Conservation (phyloP, 441 rosid species). For the Omphalea diandra region DNA sequence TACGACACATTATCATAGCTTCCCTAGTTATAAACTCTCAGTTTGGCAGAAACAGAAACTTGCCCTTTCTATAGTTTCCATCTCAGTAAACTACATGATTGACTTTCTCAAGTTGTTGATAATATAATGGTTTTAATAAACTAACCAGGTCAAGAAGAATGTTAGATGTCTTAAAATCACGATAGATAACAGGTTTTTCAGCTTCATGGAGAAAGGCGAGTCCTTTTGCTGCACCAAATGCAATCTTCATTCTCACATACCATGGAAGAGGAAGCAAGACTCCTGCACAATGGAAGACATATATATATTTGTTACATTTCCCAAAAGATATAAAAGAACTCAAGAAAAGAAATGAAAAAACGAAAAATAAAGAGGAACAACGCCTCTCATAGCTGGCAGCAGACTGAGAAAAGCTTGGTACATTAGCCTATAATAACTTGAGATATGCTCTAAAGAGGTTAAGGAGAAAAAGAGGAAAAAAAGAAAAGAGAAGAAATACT, state of each 20-base stretch:
- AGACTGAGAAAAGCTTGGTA: not conserved
- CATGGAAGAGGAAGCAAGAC: slow-evolving; percentile 70
- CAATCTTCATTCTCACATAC: slow-evolving; percentile 78
- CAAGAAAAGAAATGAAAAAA: not conserved
- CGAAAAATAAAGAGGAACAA: not conserved
- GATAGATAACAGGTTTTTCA: slow-evolving; percentile 87
- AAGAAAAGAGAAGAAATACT: too few relatives aligned
- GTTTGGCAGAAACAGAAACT: not conserved
- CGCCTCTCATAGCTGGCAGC: not conserved
- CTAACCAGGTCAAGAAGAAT: slow-evolving; percentile 68
- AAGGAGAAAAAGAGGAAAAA: not conserved
- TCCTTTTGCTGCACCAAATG: slow-evolving; percentile 81
- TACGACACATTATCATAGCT: not conserved
- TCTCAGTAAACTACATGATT: not conserved
- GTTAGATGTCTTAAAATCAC: slow-evolving; percentile 89
- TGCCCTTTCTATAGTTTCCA: not conserved
- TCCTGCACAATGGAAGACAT: slow-evolving; percentile 40
- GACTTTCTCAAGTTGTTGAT: not conserved
- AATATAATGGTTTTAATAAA: slow-evolving; percentile 8
- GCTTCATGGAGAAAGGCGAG: slow-evolving; percentile 87
- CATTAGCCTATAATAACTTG: not conserved
- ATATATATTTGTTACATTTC: not conserved
- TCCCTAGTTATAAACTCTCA: not conserved
- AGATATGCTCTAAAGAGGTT: not conserved
- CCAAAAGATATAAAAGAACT: not conserved